Conservation (phyloP, 2,329 filamentous ascomycete genomes). For the Dactylella cylindrospora region DNA sequence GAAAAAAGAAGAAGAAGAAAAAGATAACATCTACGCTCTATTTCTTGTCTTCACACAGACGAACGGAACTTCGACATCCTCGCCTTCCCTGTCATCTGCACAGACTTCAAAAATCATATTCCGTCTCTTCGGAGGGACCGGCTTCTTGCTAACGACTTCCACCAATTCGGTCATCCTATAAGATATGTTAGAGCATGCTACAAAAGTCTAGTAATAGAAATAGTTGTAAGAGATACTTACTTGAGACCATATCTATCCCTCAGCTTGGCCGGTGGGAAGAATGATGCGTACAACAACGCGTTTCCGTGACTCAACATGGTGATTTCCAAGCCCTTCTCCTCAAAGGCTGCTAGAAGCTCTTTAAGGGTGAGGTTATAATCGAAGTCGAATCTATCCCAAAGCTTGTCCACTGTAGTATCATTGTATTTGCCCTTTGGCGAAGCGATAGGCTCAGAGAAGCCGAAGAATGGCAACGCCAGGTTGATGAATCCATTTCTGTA, state of each 20-base stretch:
- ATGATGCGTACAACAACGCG: constrained; percentile 88
- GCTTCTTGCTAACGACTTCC: constrained; percentile 86
- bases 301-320: constrained; percentile 98
- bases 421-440: constrained; percentile 87
- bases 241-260: constrained; percentile 76
- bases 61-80: constrained; percentile 96
- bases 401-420: constrained; percentile 82
- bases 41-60: constrained; percentile 77
- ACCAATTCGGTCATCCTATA: constrained; percentile 81
- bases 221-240: constrained; percentile 58
- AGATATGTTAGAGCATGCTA: constrained; percentile 48
- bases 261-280: constrained; percentile 79
- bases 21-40: background rate
- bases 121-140: constrained; percentile 85
- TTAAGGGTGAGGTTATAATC: constrained; percentile 74
- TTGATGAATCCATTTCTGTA: constrained; percentile 99
- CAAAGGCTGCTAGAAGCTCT: constrained; percentile 80
- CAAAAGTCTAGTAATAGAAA: background rate
- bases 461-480: constrained; percentile 92
- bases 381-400: constrained; percentile 96
- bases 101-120: constrained; percentile 97
- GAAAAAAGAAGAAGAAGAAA: background rate
- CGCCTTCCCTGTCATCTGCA: constrained; percentile 80
- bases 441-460: constrained; percentile 93
- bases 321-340: constrained; percentile 75